Base-by-base conservation (phyloP, 2,329 filamentous ascomycete species). In the Botrytis medusae region DNA sequence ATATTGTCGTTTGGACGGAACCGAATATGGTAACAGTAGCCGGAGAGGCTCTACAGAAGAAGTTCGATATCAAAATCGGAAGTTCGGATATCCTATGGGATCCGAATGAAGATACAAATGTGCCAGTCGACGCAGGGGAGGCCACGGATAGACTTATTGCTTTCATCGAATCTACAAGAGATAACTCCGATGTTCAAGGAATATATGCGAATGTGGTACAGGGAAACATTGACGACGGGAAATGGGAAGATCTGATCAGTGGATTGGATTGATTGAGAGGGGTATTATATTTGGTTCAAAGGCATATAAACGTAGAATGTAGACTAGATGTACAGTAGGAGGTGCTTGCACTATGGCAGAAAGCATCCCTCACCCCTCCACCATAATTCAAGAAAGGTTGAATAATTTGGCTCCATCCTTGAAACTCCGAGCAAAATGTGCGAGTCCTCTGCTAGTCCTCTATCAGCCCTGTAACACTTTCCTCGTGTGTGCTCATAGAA, bases 81-180 rank as follows among this genome's bases (percentile, higher is more conserved):
- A 91, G 89, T 77, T 90, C 90, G 29, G 93, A 97, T 72, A 95
- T 98, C 70, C 87, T 97, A 61, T 98, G 93, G 91, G 89, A 91
- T 74, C 88, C 94, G 0, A 96, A 95, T 74, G 89, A 91, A 78
- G 94, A 97, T 75, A 95, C 92, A 0, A 89, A 88, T 80, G 88
- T 93, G 29, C 84, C 85, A 12, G 78, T 95, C 57, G 87, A 91
- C 73, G 86, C 87, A 25, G 83, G 86, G 22, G 85, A 87, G 20
- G 85, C 87, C 1, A 86, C 87, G 0, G 83, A 87, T 68, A 83
- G 85, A 29, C 84, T 98, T 42, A 84, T 85, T 61, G 84, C 87
- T 6, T 87, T 97, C 42, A 79, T 90, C 32, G 85, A 87, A 20
- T 83, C 84, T 10, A 77, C 94, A 48, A 87, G 90, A 73, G 92